Evolutionary conservation across 768 basidiomycete species (phyloP), one percentile per base, ranked within the genome.

Genomic region (Hortiboletus flavorubellus): DNA sequence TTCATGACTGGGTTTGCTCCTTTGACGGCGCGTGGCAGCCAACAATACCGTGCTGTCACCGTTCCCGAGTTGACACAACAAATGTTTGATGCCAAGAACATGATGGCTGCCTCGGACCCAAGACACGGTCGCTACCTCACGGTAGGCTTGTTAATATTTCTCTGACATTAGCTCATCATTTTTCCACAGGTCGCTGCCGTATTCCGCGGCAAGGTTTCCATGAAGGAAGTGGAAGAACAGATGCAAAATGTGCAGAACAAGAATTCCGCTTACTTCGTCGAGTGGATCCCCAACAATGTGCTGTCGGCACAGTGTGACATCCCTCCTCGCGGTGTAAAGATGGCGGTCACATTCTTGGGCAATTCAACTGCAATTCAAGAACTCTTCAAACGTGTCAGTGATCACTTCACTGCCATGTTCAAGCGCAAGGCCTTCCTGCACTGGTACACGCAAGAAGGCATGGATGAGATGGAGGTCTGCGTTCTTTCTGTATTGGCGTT

Each of bases 61-160:
- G 95, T 99, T 39, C 93, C 97, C 33, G 97, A 99, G 75, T 82
- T 99, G 58, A 98, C 97, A 8, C 90, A 93, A 70, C 97, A 99
- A 69, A 98, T 98, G 95, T 99, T 98, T 73, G 96, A 98, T 66
- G 92, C 94, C 43, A 98, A 97, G 85, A 98, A 98, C 87, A 95
- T 96, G 93, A 96, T 98, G 94, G 93, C 95, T 64, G 97, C 97
- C 23, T 91, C 91, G 23, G 94, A 98, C 78, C 97, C 97, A 40
- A 80, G 94, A 69, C 91, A 97, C 64, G 97, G 97, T 59, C 91
- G 94, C 65, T 99, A 98, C 79, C 87, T 99, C 58, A 99, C 97
- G 39, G 96, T 88, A 64, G 49, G 82, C 65, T 42, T 46, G 26
- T 29, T 38, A 11, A 46, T 21, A 21, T 16, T 57, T 41, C 5